Evolutionary conservation across 2,329 filamentous ascomycete genomes (phyloP).

Genomic region (Epichloe amarillans): DNA sequence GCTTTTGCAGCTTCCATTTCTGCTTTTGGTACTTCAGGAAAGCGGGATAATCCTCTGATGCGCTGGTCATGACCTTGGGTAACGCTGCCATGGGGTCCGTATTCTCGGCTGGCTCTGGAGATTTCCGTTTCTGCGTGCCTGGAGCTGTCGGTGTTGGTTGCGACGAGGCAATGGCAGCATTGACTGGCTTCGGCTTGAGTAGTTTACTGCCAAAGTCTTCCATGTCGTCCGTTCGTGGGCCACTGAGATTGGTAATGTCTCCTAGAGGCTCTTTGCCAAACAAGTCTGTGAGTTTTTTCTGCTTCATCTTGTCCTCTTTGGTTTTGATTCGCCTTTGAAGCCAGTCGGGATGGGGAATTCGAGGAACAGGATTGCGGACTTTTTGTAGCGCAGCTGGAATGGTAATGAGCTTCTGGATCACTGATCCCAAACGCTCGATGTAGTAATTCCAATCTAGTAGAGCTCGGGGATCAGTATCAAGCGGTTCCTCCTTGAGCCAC

Average conservation of each 20-base stretch:
- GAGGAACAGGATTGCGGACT: conserved; percentile 82
- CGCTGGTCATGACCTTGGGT: conserved; percentile 70
- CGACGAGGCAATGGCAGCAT: conserved; percentile 42
- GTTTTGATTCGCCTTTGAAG: conserved; percentile 83
- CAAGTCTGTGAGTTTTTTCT: conserved; percentile 95
- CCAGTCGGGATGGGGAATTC: conserved; percentile 93
- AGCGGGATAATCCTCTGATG: conserved; percentile 72
- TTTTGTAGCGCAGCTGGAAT: conserved; percentile 96
- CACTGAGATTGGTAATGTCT: conserved; percentile 56
- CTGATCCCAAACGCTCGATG: conserved; percentile 83
- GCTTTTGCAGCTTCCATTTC: conserved; percentile 97
- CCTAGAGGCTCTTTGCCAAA: conserved; percentile 60
- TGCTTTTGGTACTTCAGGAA: conserved; percentile 93
- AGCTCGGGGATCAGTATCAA: conserved; percentile 77
- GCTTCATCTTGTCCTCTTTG: conserved; percentile 95
- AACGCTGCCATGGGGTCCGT: conserved; percentile 70
- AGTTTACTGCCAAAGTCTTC: conserved; percentile 69
- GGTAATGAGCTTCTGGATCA: conserved; percentile 97
- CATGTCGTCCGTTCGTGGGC: conserved; percentile 47
- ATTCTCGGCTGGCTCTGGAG: conserved; percentile 52
- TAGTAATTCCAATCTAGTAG: conserved; percentile 98
- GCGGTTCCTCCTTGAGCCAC: conserved; percentile 88
- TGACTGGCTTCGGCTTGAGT: conserved; percentile 49
- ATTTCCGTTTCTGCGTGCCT: conserved; percentile 54
- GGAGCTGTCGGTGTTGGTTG: conserved; percentile 27